Conservation (phyloP, 2,329 filamentous ascomycete genomes). For the Alternaria sp. region DNA sequence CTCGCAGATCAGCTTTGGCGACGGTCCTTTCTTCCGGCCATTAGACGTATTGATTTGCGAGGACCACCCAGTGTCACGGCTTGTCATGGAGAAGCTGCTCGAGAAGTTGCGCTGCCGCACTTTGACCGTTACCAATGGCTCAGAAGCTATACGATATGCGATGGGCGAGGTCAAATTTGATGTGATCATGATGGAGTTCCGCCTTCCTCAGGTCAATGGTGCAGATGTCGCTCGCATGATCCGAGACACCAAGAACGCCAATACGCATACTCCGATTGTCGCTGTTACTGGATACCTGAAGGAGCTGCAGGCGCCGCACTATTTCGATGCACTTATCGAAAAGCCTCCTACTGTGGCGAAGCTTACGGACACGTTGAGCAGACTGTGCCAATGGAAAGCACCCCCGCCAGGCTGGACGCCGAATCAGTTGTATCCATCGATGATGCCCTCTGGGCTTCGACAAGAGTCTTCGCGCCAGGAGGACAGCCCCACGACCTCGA, state of each 20-base stretch:
- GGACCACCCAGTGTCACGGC: constrained; percentile 92
- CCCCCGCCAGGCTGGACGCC: constrained; percentile 66
- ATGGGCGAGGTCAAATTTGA: constrained; percentile 99
- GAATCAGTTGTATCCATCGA: constrained; percentile 41
- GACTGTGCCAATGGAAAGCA: constrained; percentile 92
- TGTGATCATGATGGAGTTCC: constrained; percentile 98
- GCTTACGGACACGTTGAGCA: constrained; percentile 83
- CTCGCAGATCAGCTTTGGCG: constrained; percentile 86
- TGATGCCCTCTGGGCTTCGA: constrained; percentile 67
- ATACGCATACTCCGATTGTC: constrained; percentile 92
- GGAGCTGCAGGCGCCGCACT: constrained; percentile 90
- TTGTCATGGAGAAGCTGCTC: constrained; percentile 98
- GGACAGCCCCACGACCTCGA: constrained; percentile 82
- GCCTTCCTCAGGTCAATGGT: constrained; percentile 91
- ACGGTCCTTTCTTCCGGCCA: constrained; percentile 85
- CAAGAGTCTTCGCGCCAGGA: constrained; percentile 69
- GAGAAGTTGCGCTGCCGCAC: constrained; percentile 95
- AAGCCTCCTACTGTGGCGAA: constrained; percentile 96
- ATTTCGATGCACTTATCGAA: constrained; percentile 94
- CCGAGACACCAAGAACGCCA: constrained; percentile 92
- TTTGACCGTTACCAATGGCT: constrained; percentile 86
- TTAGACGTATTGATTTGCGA: constrained; percentile 96
- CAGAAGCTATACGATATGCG: constrained; percentile 90
- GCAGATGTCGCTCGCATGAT: constrained; percentile 98
- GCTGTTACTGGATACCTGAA: constrained; percentile 98